Evolutionary conservation across 164 flowering plant species (phyloP).

Genomic region (Piper longum): DNA sequence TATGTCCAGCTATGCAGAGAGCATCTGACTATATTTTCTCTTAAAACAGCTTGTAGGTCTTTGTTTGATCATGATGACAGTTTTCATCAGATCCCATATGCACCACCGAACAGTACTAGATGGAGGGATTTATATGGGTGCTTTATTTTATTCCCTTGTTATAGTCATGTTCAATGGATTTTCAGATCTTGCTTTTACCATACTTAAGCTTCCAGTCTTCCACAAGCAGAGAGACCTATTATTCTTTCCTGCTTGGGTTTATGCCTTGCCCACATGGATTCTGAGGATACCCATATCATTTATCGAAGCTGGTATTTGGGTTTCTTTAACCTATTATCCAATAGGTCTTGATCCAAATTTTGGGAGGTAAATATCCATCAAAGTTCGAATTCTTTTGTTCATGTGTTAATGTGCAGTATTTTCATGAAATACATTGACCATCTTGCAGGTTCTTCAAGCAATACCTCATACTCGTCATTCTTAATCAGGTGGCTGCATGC

Average conservation of each 20-base stretch:
- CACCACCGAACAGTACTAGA: slow-evolving; percentile 15
- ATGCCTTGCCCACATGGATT: slow-evolving; percentile 29
- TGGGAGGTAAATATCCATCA: slow-evolving; percentile 12
- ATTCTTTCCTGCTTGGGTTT: slow-evolving; percentile 54
- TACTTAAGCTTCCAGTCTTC: slow-evolving; percentile 41
- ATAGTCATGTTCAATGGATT: slow-evolving; percentile 28
- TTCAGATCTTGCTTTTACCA: slow-evolving; percentile 30
- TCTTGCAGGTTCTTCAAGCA: slow-evolving; percentile 30
- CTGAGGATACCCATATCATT: slow-evolving; percentile 26
- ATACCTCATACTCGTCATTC: slow-evolving; percentile 16
- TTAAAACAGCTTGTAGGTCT: slow-evolving; percentile 16
- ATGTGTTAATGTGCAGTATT: background rate
- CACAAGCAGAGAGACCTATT: slow-evolving; percentile 52
- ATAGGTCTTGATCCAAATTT: slow-evolving; percentile 32
- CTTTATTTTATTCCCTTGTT: slow-evolving; percentile 21
- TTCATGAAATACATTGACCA: background rate
- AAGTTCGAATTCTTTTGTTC: background rate
- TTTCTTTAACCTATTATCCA: slow-evolving; percentile 20
- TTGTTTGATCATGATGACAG: slow-evolving; percentile 22
- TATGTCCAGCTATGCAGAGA: background rate
- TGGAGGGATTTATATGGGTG: slow-evolving; percentile 32
- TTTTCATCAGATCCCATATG: slow-evolving; percentile 24
- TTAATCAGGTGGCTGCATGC: slow-evolving; percentile 28
- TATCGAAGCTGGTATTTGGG: slow-evolving; percentile 25
- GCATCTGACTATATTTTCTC: background rate